Evolutionary conservation across 1,139 yeast species (phyloP), one percentile per base, ranked within the genome.

Genomic region (Hansenula anomala): DNA sequence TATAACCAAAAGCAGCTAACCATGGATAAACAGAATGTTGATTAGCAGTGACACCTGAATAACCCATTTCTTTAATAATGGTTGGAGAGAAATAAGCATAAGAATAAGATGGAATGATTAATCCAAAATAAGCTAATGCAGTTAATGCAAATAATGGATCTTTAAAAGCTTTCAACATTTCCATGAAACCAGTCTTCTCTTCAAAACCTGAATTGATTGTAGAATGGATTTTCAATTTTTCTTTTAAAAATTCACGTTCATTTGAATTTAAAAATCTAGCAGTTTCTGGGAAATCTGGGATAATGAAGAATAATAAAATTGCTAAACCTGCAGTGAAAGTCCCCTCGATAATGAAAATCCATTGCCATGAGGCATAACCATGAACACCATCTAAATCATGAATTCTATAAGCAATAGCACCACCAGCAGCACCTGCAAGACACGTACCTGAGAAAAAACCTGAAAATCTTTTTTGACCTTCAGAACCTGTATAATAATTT

Each of bases 341-440:
- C 40, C 84, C 83, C 55, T 77, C 81, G 39, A 78, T 67, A 40
- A 50, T 81, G 51, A 74, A 78, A 40, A 78, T 66, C 75, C 80
- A 78, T 54, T 72, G 67, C 84, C 84, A 78, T 17, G 78, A 66
- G 6, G 79, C 66, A 32, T 67, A 50, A 8, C 80, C 80, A 36
- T 66, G 68, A 13, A 50, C 58, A 13, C 78, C 78, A 46, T 71
- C 64, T 45, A 79, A 58, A 40, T 69, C 73, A 53, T 73, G 61
- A 37, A 78, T 71, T 39, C 80, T 80, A 38, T 73, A 77, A 22
- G 86, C 86, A 43, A 86, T 73, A 37, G 87, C 75, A 42, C 95
- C 94, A 40, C 88, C 84, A 60, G 85, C 84, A 4, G 90, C 95
- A 56, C 92, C 89, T 20, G 90, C 84, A 26, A 69, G 48, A 37